Percentiles rank a stretch among this genome's conserved stretches.
Evolutionary conservation across 306 rosid genomes (phyloP).

Genomic region (Abrus pulchellus): DNA sequence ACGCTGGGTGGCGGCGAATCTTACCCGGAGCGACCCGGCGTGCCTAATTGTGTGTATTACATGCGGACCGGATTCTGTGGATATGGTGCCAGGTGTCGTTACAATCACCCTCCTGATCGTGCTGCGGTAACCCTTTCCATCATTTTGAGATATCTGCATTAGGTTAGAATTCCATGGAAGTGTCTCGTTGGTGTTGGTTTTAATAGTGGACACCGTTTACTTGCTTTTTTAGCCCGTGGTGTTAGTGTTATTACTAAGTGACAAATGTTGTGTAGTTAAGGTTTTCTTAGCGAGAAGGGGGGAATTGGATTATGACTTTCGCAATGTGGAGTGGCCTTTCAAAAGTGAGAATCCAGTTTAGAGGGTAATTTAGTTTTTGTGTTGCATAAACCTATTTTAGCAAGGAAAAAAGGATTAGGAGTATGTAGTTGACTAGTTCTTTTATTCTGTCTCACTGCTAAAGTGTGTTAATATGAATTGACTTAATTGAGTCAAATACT

Average conservation of each 20-base stretch:
- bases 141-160: slow-evolving; percentile 43
- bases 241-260: not conserved
- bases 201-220: not conserved
- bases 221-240: not conserved
- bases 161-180: slow-evolving; percentile 31
- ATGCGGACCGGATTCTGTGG: slow-evolving; percentile 93
- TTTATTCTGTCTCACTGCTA: not conserved
- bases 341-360: not conserved
- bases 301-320: not conserved
- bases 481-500: slow-evolving; percentile 16
- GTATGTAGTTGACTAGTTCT: not conserved
- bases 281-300: not conserved
- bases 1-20: slow-evolving; percentile 65
- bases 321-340: slow-evolving; percentile 5
- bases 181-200: slow-evolving; percentile 23
- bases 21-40: slow-evolving; percentile 85
- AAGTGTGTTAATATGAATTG: slow-evolving; percentile 37
- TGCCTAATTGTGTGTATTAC: slow-evolving; percentile 81
- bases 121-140: slow-evolving; percentile 68
- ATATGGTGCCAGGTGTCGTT: slow-evolving; percentile 85
- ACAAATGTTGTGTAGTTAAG: not conserved
- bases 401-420: not conserved
- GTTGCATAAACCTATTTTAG: slow-evolving; percentile 6
- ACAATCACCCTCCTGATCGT: slow-evolving; percentile 91
- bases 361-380: not conserved